Percentiles rank a stretch among this genome's conserved stretches.
These are phyloP conservation scores for Pythium vanterpoolii DNA, from an alignment of 352 stramenopile genomes.

Conservation along the genomic window DNA sequence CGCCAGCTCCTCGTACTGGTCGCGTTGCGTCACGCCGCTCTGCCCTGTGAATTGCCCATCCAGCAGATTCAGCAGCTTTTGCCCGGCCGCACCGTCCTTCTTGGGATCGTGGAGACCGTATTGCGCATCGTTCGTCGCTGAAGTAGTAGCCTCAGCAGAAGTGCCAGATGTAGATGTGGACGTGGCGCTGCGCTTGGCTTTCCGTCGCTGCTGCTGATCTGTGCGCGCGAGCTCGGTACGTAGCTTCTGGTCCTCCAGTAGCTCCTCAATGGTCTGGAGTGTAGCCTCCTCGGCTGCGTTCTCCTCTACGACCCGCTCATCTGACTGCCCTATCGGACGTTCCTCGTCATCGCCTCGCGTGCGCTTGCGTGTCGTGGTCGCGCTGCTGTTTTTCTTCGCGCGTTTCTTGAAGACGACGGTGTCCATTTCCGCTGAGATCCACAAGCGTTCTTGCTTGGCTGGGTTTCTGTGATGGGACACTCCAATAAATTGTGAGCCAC, in stretches of 20 bases:
- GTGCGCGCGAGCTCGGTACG: conserved; percentile 40
- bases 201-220: conserved; percentile 26
- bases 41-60: conserved; percentile 82
- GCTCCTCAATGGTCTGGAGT: conserved; percentile 55
- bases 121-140: conserved; percentile 18
- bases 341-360: conserved; percentile 25
- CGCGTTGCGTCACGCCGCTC: conserved; percentile 48
- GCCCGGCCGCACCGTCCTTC: conserved; percentile 54
- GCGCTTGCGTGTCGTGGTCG: conserved; percentile 34
- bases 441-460: neutral
- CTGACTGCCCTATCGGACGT: neutral
- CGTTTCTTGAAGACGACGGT: conserved; percentile 66
- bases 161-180: neutral
- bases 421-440: conserved; percentile 18
- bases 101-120: conserved; percentile 78
- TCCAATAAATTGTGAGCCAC: neutral
- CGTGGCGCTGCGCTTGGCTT: conserved; percentile 4
- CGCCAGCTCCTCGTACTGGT: conserved; percentile 78
- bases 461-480: neutral
- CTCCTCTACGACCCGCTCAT: conserved; percentile 9
- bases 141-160: neutral
- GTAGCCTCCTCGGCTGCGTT: conserved; percentile 28
- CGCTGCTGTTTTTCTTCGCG: conserved; percentile 24
- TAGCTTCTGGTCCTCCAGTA: conserved; percentile 68
- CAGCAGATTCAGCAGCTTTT: conserved; percentile 73